These are phyloP conservation scores for Mrakia blollopis DNA, from an alignment of 768 basidiomycete genomes.

Conservation along the genomic window DNA sequence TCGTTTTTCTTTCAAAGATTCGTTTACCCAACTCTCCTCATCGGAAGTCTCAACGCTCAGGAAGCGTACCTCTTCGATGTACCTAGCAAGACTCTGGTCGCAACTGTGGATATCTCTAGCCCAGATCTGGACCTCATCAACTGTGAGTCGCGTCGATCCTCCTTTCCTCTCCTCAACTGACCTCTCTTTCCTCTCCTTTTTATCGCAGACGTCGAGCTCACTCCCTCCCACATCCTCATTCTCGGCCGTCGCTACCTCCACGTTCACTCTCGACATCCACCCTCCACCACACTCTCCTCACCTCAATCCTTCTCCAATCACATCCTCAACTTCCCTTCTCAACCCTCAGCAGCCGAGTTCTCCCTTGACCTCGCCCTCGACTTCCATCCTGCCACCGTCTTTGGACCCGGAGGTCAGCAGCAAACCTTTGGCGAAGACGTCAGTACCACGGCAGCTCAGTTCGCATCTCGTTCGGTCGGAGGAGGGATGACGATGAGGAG, in stretches of 20 bases:
- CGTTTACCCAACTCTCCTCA: constrained; percentile 9
- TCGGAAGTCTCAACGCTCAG: constrained; percentile 7
- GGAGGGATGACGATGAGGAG: background rate
- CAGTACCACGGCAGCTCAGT: background rate
- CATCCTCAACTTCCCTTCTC: constrained; percentile 22
- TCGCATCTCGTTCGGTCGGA: background rate
- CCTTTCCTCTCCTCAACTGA: background rate
- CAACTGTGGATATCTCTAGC: background rate
- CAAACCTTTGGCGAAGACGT: background rate
- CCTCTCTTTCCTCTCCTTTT: background rate
- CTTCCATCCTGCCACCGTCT: background rate
- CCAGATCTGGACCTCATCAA: constrained; percentile 25
- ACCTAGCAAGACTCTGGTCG: constrained; percentile 13
- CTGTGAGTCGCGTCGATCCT: constrained; percentile 8
- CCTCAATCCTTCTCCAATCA: background rate
- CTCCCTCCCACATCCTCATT: constrained; percentile 20
- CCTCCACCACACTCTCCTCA: background rate
- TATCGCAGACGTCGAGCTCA: constrained; percentile 22
- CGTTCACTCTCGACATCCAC: constrained; percentile 6
- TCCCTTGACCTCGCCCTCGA: constrained; percentile 13
- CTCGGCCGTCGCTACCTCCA: constrained; percentile 16
- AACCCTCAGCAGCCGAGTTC: constrained; percentile 20
- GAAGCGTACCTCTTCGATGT: constrained; percentile 23
- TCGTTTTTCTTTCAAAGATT: background rate
- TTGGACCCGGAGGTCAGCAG: background rate